phyloP scores from a whole-genome alignment of 495 filamentous ascomycete genomes.

The Tuber microsphaerosporum region DNA sequence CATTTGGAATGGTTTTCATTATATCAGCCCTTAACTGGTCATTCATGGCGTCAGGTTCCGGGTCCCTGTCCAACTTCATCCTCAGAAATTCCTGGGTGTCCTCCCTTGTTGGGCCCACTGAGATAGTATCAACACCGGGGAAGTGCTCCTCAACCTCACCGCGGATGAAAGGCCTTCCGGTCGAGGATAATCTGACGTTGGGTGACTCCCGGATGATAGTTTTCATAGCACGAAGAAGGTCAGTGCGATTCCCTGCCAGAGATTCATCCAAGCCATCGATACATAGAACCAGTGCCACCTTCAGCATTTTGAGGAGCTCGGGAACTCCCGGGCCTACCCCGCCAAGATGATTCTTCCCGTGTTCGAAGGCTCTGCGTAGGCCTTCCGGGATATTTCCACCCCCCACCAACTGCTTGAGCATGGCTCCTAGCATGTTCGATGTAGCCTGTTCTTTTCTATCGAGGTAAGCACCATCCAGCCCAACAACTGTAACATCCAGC shows the following conservation, averaged over 20 bases:
- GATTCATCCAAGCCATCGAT: background rate
- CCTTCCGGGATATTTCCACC: background rate
- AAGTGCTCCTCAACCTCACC: background rate
- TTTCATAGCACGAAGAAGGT: background rate
- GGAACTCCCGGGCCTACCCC: background rate
- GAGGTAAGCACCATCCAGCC: background rate
- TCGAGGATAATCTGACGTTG: background rate
- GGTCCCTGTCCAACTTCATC: too few species aligned
- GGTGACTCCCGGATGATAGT: background rate
- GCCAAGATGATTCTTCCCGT: background rate
- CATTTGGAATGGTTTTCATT: background rate
- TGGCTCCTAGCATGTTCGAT: background rate
- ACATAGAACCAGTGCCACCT: too few species aligned
- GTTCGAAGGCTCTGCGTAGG: background rate
- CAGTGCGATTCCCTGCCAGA: background rate
- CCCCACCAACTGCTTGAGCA: background rate
- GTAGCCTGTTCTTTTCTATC: background rate
- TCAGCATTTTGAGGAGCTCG: background rate
- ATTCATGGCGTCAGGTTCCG: too few species aligned
- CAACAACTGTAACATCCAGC: background rate
- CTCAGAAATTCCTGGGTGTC: background rate
- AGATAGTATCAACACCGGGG: background rate
- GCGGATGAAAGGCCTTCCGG: background rate
- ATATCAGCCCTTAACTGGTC: too few species aligned
- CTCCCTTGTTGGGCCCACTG: background rate